phyloP scores from a whole-genome alignment of 2,329 filamentous ascomycete genomes.

The Ophiocordyceps unilateralis region DNA sequence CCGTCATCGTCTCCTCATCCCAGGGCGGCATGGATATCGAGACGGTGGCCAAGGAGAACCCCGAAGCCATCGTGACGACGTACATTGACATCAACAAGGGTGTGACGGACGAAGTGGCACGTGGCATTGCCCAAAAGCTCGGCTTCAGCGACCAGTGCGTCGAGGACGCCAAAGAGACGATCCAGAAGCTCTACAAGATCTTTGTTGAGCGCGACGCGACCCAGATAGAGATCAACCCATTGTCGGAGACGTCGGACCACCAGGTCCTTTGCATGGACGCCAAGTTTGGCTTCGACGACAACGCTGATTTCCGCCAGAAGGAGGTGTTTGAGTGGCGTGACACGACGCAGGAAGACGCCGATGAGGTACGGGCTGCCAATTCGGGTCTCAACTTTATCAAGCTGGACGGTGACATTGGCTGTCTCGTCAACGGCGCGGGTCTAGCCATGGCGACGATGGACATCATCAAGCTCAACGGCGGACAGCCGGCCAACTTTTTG shows the following conservation, averaged over 20 bases:
- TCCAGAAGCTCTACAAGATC: constrained; percentile 98
- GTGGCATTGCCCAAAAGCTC: constrained; percentile 75
- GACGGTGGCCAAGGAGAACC: constrained; percentile 92
- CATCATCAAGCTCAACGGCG: constrained; percentile 99
- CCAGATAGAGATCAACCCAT: constrained; percentile 98
- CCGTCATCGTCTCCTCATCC: constrained; percentile 93
- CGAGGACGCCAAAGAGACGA: constrained; percentile 85
- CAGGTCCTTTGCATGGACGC: constrained; percentile 98
- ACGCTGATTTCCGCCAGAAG: constrained; percentile 95
- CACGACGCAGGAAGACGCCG: constrained; percentile 84
- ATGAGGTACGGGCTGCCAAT: constrained; percentile 93
- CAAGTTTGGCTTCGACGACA: constrained; percentile 98
- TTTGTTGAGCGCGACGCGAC: constrained; percentile 98
- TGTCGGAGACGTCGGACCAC: constrained; percentile 96
- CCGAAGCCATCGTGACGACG: constrained; percentile 87
- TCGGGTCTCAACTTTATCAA: constrained; percentile 99
- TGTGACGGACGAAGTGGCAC: constrained; percentile 89
- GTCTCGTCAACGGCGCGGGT: constrained; percentile 96
- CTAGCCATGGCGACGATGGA: constrained; percentile 99
- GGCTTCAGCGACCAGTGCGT: constrained; percentile 98
- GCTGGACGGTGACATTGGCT: constrained; percentile 97
- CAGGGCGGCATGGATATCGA: constrained; percentile 99
- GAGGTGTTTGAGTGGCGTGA: constrained; percentile 91
- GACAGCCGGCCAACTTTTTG: constrained; percentile 92
- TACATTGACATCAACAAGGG: constrained; percentile 86